Percentiles rank a stretch among this genome's conserved stretches.
These are phyloP conservation scores for Ogataea glucozyma DNA, from an alignment of 805 yeast species.

Conservation along the genomic window DNA sequence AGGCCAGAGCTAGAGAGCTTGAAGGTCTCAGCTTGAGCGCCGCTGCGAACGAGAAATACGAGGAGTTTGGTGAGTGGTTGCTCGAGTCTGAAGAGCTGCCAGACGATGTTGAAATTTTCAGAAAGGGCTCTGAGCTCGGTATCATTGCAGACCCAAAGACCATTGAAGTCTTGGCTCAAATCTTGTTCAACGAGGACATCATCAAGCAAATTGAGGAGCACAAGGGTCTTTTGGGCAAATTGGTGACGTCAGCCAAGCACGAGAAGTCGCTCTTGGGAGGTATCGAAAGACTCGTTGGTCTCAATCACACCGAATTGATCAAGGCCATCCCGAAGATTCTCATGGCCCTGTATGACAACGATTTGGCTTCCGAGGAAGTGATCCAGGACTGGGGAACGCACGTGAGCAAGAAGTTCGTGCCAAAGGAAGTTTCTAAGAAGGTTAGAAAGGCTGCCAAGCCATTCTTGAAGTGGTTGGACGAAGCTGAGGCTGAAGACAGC, in stretches of 20 bases:
- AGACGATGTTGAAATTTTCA: slow-evolving; percentile 86
- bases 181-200: slow-evolving; percentile 77
- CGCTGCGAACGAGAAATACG: slow-evolving; percentile 52
- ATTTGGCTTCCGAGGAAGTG: slow-evolving; percentile 80
- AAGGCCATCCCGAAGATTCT: slow-evolving; percentile 78
- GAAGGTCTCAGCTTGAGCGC: slow-evolving; percentile 56
- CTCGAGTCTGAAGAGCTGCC: slow-evolving; percentile 59
- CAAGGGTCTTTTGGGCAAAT: slow-evolving; percentile 77
- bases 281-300: slow-evolving; percentile 87
- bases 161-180: slow-evolving; percentile 90
- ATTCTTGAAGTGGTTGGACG: slow-evolving; percentile 90
- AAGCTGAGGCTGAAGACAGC: slow-evolving; percentile 80
- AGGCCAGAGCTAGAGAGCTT: slow-evolving; percentile 84
- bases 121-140: slow-evolving; percentile 79
- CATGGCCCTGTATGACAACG: slow-evolving; percentile 78
- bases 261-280: slow-evolving; percentile 95
- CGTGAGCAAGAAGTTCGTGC: slow-evolving; percentile 89
- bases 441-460: slow-evolving; percentile 97
- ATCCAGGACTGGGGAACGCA: slow-evolving; percentile 84
- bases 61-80: slow-evolving; percentile 90
- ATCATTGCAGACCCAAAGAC: slow-evolving; percentile 72
- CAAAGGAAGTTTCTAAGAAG: slow-evolving; percentile 88
- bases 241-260: slow-evolving; percentile 64
- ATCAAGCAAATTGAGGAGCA: slow-evolving; percentile 72
- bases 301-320: slow-evolving; percentile 69